These are phyloP conservation scores for Magnaporthiopsis rhizophila DNA, from an alignment of 2,329 filamentous ascomycete species.

Conservation along the genomic window DNA sequence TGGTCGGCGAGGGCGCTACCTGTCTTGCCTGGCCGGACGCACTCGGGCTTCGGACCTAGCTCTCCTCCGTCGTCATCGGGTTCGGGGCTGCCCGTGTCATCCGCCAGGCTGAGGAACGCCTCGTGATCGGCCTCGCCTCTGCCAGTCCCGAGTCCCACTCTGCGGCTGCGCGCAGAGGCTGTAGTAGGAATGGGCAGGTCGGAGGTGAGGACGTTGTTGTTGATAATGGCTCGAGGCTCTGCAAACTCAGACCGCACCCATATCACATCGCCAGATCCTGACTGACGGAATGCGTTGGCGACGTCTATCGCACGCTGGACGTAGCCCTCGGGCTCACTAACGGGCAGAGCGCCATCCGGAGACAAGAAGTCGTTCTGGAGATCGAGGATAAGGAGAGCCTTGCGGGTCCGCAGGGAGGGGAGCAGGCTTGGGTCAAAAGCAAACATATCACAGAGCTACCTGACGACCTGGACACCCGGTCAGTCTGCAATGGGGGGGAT, in stretches of 20 bases:
- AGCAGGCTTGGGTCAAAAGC: constrained; percentile 47
- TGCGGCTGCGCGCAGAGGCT: constrained; percentile 14
- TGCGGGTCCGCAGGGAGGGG: constrained; percentile 49
- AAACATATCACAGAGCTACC: constrained; percentile 34
- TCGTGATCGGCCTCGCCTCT: constrained; percentile 25
- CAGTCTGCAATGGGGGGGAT: neutral
- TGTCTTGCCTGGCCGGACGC: constrained; percentile 34
- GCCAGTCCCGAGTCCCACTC: neutral
- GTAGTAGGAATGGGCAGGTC: constrained; percentile 19
- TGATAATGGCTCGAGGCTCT: constrained; percentile 47
- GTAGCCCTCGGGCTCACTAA: constrained; percentile 56
- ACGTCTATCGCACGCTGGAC: constrained; percentile 59
- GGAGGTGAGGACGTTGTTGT: constrained; percentile 40
- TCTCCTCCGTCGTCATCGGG: constrained; percentile 10
- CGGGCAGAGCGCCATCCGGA: constrained; percentile 57
- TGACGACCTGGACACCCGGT: neutral
- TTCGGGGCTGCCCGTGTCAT: neutral
- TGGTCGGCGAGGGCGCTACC: constrained; percentile 37
- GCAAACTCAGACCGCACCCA: constrained; percentile 78
- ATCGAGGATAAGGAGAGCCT: constrained; percentile 75
- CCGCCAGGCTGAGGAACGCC: constrained; percentile 22
- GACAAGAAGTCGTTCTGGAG: constrained; percentile 85
- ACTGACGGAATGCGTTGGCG: constrained; percentile 62
- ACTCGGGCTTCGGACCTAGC: constrained; percentile 29
- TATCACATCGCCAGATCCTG: constrained; percentile 62